Conservation (phyloP, 75 land plant species). For the Isoetes taiwanensis region DNA sequence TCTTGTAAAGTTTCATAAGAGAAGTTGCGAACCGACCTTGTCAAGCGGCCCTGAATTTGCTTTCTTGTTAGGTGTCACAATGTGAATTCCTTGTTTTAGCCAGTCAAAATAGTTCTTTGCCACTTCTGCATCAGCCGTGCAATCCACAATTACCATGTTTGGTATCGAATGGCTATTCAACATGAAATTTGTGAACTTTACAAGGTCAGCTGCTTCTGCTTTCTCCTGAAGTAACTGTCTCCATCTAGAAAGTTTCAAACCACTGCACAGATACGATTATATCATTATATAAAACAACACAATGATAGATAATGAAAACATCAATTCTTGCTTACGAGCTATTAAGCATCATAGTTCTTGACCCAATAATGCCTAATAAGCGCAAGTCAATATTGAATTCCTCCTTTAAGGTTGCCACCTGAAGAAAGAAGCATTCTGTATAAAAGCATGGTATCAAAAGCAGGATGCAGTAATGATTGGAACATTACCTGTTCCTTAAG, state of each 20-base stretch:
- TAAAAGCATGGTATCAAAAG: background rate
- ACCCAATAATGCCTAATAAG: constrained; percentile 74
- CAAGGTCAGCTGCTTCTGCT: constrained; percentile 48
- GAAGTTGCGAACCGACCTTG: constrained; percentile 48
- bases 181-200: constrained; percentile 55
- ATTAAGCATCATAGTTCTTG: constrained; percentile 62
- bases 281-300: constrained; percentile 1
- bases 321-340: constrained; percentile 73
- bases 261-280: constrained; percentile 27
- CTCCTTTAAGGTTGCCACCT: constrained; percentile 81
- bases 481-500: constrained; percentile 76
- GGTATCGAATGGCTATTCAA: constrained; percentile 70
- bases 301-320: background rate
- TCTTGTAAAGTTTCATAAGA: too few relatives aligned
- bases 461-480: background rate
- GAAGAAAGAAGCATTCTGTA: constrained; percentile 8
- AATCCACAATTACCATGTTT: constrained; percentile 81
- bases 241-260: constrained; percentile 67
- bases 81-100: constrained; percentile 79
- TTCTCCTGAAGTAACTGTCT: constrained; percentile 43
- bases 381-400: constrained; percentile 89
- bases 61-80: constrained; percentile 86
- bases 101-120: constrained; percentile 69
- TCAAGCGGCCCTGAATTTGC: constrained; percentile 96
- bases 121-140: constrained; percentile 68